These are phyloP conservation scores for Pythium rishiriense DNA, from an alignment of 352 stramenopile genomes.

Conservation along the genomic window DNA sequence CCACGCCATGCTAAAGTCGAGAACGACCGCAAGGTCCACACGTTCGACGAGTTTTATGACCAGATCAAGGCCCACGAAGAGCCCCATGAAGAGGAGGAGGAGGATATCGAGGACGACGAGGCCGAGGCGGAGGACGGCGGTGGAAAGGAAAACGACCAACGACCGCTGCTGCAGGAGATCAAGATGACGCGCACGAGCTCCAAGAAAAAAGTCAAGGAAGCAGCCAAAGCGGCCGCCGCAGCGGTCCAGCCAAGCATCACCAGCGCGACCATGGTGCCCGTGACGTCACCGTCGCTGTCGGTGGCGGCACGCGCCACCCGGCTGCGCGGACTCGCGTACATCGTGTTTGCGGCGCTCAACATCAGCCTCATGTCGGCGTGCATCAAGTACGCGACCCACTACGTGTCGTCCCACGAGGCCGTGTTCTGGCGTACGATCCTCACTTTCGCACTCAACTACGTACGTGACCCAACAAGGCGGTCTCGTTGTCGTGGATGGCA, in stretches of 20 bases:
- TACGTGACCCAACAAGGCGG: conserved; percentile 15
- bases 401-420: conserved; percentile 56
- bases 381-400: conserved; percentile 58
- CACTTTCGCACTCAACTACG: conserved; percentile 51
- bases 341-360: conserved; percentile 53
- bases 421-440: conserved; percentile 64
- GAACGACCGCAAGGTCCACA: conserved; percentile 24
- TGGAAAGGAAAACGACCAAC: conserved; percentile 13
- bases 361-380: conserved; percentile 68
- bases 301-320: conserved; percentile 23
- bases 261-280: conserved; percentile 20
- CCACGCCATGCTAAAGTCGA: conserved; percentile 22
- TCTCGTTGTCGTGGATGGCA: neutral
- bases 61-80: conserved; percentile 6
- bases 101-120: neutral
- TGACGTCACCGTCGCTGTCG: conserved; percentile 7
- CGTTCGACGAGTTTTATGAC: conserved; percentile 27
- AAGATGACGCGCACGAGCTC: conserved; percentile 29
- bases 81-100: neutral
- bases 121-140: neutral
- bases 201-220: conserved; percentile 23
- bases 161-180: conserved; percentile 22
- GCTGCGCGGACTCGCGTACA: conserved; percentile 40
- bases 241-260: neutral
- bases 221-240: neutral